Evolutionary conservation across 2,329 filamentous ascomycete species (phyloP).

Genomic region (Coniochaeta ligniaria): DNA sequence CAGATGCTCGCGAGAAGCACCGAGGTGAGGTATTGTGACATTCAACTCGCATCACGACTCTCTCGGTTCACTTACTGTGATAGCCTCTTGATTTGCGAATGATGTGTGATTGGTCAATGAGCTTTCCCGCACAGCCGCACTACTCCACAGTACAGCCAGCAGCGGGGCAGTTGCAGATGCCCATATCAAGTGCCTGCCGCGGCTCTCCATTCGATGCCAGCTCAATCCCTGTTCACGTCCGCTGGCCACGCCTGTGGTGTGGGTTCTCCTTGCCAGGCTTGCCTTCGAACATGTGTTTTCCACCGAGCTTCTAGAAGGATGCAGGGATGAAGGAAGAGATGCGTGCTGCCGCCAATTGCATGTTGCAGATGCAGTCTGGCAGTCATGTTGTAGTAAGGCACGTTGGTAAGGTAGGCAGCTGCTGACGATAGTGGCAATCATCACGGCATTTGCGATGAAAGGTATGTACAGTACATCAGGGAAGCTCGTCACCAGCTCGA

Average conservation of each 20-base stretch:
- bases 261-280: too few species aligned
- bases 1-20: slow-evolving; percentile 10
- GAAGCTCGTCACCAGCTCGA: too few species aligned
- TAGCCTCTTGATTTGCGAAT: neutral
- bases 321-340: neutral
- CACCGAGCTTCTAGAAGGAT: neutral
- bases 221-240: neutral
- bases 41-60: neutral
- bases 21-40: neutral
- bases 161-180: neutral
- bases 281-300: too few species aligned
- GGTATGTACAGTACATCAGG: too few species aligned
- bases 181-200: neutral
- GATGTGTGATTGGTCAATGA: neutral
- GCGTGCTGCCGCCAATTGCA: neutral
- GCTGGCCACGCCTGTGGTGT: neutral
- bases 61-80: neutral
- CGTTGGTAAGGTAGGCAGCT: too few species aligned
- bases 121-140: neutral
- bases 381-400: too few species aligned
- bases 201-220: neutral
- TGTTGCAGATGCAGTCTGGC: too few species aligned
- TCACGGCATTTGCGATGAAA: too few species aligned
- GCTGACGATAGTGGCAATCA: too few species aligned
- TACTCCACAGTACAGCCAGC: too few species aligned